These are phyloP conservation scores for Tetrahymena thermophila DNA, from an alignment of 73 alveolate genomes.

Conservation along the genomic window DNA sequence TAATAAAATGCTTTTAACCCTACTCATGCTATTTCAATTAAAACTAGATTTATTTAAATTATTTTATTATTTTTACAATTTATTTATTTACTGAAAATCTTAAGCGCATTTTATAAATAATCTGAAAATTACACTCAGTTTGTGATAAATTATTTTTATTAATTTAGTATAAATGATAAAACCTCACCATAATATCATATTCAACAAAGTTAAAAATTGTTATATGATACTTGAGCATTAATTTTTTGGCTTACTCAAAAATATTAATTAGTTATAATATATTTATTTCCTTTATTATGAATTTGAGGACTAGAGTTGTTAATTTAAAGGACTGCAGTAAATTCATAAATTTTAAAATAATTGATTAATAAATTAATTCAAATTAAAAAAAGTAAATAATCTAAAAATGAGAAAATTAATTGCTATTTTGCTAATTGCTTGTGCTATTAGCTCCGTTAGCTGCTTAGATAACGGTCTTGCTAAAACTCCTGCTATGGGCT, in stretches of 20 bases:
- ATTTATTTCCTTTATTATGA: too few species aligned
- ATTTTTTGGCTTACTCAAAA: neutral
- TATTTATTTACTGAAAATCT: too few species aligned
- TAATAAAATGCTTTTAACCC: too few species aligned
- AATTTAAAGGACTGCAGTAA: neutral
- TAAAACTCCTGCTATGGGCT: slow-evolving; percentile 79
- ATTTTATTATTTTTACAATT: too few species aligned
- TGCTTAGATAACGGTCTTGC: slow-evolving; percentile 64
- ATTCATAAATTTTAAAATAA: neutral
- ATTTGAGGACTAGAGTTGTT: neutral
- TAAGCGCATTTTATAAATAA: too few species aligned
- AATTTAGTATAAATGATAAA: neutral
- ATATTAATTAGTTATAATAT: neutral
- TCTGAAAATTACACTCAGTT: too few species aligned
- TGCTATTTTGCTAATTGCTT: neutral
- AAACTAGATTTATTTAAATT: too few species aligned
- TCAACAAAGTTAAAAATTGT: neutral
- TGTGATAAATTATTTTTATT: too few species aligned
- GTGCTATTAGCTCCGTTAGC: neutral
- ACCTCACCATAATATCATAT: neutral
- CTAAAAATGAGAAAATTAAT: neutral
- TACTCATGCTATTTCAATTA: too few species aligned
- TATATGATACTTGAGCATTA: neutral
- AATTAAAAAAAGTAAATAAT: neutral
- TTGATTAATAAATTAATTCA: neutral